Base-by-base conservation (phyloP, 768 basidiomycete genomes). In the Strobilomyces dryophilus region DNA sequence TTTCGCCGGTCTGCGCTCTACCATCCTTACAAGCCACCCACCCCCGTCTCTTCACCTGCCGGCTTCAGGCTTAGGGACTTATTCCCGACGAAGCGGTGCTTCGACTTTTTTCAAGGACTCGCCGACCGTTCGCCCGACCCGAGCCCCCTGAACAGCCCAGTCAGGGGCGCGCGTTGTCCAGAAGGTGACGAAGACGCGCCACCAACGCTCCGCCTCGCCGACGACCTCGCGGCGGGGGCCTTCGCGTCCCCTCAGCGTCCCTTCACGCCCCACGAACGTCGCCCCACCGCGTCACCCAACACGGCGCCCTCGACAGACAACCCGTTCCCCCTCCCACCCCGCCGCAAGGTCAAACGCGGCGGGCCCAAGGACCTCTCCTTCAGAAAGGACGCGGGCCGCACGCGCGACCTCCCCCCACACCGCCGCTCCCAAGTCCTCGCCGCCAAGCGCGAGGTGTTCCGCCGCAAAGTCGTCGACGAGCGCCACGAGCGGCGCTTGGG, bases 1-100 rank as follows among this genome's bases (percentile, higher is more conserved):
- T 65, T 59, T 31, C 46, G 48, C 14, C 57, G 55, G 10, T 56
- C 53, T 21, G 31, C 37, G 5, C 21, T 29, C 17, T 47, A 60
- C 36, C 51, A 61, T 29, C 64, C 62, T 14, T 55, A 55, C 43
- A 65, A 55, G 31, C 29, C 24, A 8, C 17, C 59, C 37, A n/a
- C 35, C 10, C 55, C 49, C 20, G 27, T 31, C 17, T 35, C 61
- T 17, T 35, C 61, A n/a, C 59, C 67, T 66, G 61, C 69, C 57
- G 65, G 67, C 12, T 24, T 62, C 65, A 68, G 65, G 62, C 34
- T 64, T 29, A 32, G 39, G 14, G 53, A 63, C 42, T 55, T 52
- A 17, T 8, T 63, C 48, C 65, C 53, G 5, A 57, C 18, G n/a
- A 51, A 20, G 50, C 57, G 45, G 24, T 60, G 45, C 54, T 63